Evolutionary conservation across 805 yeast genomes (phyloP), one percentile per base, ranked within the genome.

Genomic region (Cyberlindnera samutprakarnensis): DNA sequence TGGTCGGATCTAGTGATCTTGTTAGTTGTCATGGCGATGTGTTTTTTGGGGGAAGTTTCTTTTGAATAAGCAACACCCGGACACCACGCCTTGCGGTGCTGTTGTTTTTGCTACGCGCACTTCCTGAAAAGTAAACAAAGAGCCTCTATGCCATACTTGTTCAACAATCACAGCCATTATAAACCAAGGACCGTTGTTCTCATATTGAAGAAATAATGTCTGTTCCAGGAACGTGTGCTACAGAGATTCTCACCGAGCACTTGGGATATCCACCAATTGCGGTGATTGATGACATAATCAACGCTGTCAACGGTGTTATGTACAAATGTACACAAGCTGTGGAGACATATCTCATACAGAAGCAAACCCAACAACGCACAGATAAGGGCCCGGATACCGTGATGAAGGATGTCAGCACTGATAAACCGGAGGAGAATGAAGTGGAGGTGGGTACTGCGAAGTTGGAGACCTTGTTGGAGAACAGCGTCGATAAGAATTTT

Each of bases 191-290:
- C n/a, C n/a, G n/a, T n/a, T n/a, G n/a, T n/a, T n/a, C n/a, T n/a
- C n/a, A n/a, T n/a, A n/a, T n/a, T n/a, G n/a, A n/a, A n/a, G n/a
- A n/a, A n/a, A n/a, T 8, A 10, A 45, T 45, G 49, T 26, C 43
- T 3, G 32, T 42, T 4, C 46, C 49, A 5, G 41, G 36, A 14
- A 22, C 18, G 2, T 36, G 41, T 9, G 32, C 71, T 2, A 67
- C 71, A 7, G 65, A 70, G 26, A 45, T 86, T 13, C 63, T 88
- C 31, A 82, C 95, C 1, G 96, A 87, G 56, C 95, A 87, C 51
- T 60, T 88, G 22, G 95, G 84, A 22, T 84, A 72, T 47, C 82
- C 92, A 7, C 95, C 96, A 0, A 69, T 86, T 8, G 72, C 88
- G 1, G 59, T 87, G 11, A 69, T 88, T 6, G 96, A 88, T 46